Evolutionary conservation across 1,284 basidiomycete genomes (phyloP).

Genomic region (Heterobasidion parviporum): DNA sequence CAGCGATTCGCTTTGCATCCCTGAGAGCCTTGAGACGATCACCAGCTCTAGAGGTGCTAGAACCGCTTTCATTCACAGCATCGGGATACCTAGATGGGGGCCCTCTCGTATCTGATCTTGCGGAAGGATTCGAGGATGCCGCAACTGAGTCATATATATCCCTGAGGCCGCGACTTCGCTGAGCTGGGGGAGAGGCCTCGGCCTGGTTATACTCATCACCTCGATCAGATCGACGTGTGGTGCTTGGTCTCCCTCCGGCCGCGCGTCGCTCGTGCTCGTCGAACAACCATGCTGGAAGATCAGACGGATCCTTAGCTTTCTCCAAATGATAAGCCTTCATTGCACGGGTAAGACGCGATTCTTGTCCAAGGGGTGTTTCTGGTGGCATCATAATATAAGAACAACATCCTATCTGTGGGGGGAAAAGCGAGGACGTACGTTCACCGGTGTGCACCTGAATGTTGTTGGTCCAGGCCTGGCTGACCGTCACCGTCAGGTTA

Average conservation of each 20-base stretch:
- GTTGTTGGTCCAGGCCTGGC: slow-evolving; percentile 46
- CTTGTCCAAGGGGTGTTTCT: slow-evolving; percentile 51
- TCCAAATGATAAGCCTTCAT: slow-evolving; percentile 62
- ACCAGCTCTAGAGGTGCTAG: slow-evolving; percentile 27
- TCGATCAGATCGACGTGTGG: background rate
- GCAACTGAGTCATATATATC: slow-evolving; percentile 29
- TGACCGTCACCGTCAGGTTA: slow-evolving; percentile 46
- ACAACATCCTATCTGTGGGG: background rate
- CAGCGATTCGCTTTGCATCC: slow-evolving; percentile 39
- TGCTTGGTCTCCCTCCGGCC: slow-evolving; percentile 11
- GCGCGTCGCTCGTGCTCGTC: slow-evolving; percentile 42
- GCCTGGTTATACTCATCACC: background rate
- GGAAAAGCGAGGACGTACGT: slow-evolving; percentile 26
- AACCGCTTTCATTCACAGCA: background rate
- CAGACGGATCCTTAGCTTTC: slow-evolving; percentile 46
- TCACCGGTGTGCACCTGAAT: slow-evolving; percentile 36
- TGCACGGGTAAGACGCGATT: slow-evolving; percentile 52
- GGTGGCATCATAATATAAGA: background rate
- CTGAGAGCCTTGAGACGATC: slow-evolving; percentile 45
- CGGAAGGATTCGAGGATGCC: slow-evolving; percentile 1
- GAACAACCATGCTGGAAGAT: slow-evolving; percentile 66
- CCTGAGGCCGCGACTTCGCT: slow-evolving; percentile 19
- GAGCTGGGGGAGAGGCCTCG: background rate
- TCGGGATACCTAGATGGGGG: background rate
- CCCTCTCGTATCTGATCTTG: slow-evolving; percentile 1